phyloP scores from a whole-genome alignment of 2,329 filamentous ascomycete species.

The Colletotrichum neosansevieriae region DNA sequence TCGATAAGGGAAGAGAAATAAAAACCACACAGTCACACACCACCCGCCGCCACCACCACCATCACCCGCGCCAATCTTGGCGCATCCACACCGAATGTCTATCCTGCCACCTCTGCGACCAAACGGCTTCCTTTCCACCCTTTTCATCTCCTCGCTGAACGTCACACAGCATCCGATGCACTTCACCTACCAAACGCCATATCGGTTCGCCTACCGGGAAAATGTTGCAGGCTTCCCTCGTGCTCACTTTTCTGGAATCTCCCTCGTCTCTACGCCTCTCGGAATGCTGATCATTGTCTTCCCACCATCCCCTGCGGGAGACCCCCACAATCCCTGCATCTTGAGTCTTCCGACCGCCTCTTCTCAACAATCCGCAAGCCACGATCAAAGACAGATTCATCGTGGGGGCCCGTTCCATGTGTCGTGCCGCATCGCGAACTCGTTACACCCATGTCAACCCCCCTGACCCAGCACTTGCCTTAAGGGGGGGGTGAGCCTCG shows the following conservation, averaged over 20 bases:
- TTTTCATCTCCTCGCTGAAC: background rate
- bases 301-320: conserved; percentile 13
- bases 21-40: conserved; percentile 1
- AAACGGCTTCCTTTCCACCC: conserved; percentile 7
- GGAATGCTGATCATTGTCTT: background rate
- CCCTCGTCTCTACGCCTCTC: conserved; percentile 3
- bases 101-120: conserved; percentile 13
- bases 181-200: background rate
- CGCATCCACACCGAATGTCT: conserved; percentile 7
- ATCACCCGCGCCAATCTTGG: background rate
- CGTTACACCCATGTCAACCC: conserved; percentile 1
- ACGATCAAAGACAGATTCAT: conserved; percentile 17
- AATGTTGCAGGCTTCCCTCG: background rate
- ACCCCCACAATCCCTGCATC: conserved; percentile 35
- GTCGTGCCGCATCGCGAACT: conserved; percentile 24
- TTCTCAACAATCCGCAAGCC: conserved; percentile 32
- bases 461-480: conserved; percentile 6
- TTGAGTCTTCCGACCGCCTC: conserved; percentile 27
- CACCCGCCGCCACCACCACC: background rate
- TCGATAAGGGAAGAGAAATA: background rate
- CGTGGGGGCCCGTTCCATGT: conserved; percentile 10
- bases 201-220: background rate
- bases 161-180: background rate
- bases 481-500: conserved; percentile 18
- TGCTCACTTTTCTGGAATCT: conserved; percentile 18